These are phyloP conservation scores for Glycine latifolia DNA, from an alignment of 306 rosid species.

Conservation along the genomic window DNA sequence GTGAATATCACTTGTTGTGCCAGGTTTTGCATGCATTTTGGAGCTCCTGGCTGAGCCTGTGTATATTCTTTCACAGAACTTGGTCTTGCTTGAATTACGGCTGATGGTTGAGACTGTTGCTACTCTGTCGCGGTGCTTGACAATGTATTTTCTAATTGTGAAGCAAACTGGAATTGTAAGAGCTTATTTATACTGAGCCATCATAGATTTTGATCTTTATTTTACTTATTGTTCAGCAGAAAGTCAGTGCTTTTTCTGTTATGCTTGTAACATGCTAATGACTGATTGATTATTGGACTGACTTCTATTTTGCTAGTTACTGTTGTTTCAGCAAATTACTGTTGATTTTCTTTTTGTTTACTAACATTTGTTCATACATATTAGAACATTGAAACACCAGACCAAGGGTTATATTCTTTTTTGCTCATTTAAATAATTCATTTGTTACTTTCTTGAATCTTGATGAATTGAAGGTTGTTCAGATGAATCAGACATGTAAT, in stretches of 20 bases:
- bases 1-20: constrained; percentile 47
- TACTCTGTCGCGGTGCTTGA: constrained; percentile 82
- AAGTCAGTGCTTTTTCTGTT: constrained; percentile 21
- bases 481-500: constrained; percentile 35
- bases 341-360: constrained; percentile 18
- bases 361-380: not conserved
- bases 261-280: constrained; percentile 13
- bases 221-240: constrained; percentile 27
- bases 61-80: constrained; percentile 88
- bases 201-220: constrained; percentile 26
- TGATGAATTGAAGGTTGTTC: constrained; percentile 27
- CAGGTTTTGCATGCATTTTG: constrained; percentile 89
- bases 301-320: constrained; percentile 35
- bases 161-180: constrained; percentile 74
- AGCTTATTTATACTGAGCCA: constrained; percentile 31
- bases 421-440: constrained; percentile 14
- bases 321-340: not conserved
- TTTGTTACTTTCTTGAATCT: constrained; percentile 24
- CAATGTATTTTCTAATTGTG: constrained; percentile 73
- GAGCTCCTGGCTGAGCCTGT: constrained; percentile 96
- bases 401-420: constrained; percentile 21
- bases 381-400: constrained; percentile 27
- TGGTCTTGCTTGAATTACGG: constrained; percentile 81
- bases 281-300: constrained; percentile 22
- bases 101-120: constrained; percentile 85